Conservation (phyloP, 2,329 filamentous ascomycete species). For the Ophiostoma sp. region DNA sequence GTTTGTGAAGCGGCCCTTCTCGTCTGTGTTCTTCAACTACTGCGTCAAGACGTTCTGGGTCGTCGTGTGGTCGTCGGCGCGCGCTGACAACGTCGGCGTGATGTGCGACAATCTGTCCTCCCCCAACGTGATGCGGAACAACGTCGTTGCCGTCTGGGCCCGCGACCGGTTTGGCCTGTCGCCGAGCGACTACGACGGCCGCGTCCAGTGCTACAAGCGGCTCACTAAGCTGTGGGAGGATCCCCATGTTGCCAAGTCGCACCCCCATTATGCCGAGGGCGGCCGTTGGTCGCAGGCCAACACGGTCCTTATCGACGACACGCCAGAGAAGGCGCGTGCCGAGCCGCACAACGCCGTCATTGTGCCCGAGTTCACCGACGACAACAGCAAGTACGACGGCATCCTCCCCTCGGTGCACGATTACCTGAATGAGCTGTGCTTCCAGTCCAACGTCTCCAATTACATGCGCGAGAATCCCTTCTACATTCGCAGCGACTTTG, state of each 20-base stretch:
- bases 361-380: slow-evolving; percentile 68
- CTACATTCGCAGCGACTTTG: neutral
- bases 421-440: slow-evolving; percentile 52
- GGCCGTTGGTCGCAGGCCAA: slow-evolving; percentile 70
- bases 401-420: slow-evolving; percentile 57
- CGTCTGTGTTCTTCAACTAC: slow-evolving; percentile 64
- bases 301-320: slow-evolving; percentile 87
- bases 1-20: slow-evolving; percentile 63
- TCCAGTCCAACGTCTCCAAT: slow-evolving; percentile 56
- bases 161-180: slow-evolving; percentile 70
- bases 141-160: slow-evolving; percentile 67
- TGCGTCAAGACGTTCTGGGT: slow-evolving; percentile 70
- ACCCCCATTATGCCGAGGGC: slow-evolving; percentile 36
- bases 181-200: slow-evolving; percentile 55
- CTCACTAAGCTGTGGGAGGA: slow-evolving; percentile 66
- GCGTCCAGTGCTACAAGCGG: slow-evolving; percentile 86
- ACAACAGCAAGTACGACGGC: slow-evolving; percentile 36
- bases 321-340: slow-evolving; percentile 66
- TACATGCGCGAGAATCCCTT: slow-evolving; percentile 53
- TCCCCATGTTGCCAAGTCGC: slow-evolving; percentile 38
- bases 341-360: slow-evolving; percentile 80
- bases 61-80: slow-evolving; percentile 87
- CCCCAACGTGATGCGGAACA: slow-evolving; percentile 26
- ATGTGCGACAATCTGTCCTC: slow-evolving; percentile 57
- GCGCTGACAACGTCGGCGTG: slow-evolving; percentile 60